Evolutionary conservation across 208 protist species (phyloP), one percentile per base, ranked within the genome.

Genomic region (Trypanosoma lewisi): DNA sequence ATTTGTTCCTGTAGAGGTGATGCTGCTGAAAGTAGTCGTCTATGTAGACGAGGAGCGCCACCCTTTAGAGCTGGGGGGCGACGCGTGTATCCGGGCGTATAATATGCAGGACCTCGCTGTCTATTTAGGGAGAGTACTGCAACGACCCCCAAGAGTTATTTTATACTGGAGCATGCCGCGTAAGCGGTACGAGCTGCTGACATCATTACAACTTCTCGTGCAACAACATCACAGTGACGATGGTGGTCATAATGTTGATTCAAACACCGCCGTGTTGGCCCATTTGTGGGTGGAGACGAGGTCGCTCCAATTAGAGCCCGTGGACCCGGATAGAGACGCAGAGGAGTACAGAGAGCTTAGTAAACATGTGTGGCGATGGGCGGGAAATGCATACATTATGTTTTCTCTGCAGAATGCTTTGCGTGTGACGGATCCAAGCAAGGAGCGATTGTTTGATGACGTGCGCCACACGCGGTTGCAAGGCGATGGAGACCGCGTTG

Each of bases 201-300:
- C 65, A 19, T 37, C 36, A 2, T 27, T 79, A 19, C 45, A 67
- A 12, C 58, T 52, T 51, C 73, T 87, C 23, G 19, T 56, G 17
- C 65, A 78, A n/a, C 19, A 33, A 14, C n/a, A 14, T 9, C 42
- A 33, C 63, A 51, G 31, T 44, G 28, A 67, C 69, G 17, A 70
- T 80, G 19, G 50, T 82, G 19, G 39, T 62, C 17, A 44, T 42
- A 31, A 34, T 31, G 54, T 14, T 17, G 42, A 28, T 65, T 60
- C 0, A 53, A 48, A 19, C 44, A 28, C 4, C 2, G 67, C 8
- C 16, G 17, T 31, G 9, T 37, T 12, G 17, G 81, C 70, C 3
- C 78, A 85, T 59, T 67, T 92, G 37, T 92, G 85, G 82, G 54
- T 87, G 21, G 77, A 92, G 53, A 77, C 85, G 41, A 36, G 70